phyloP scores from a whole-genome alignment of 129 eudicot species.

The Erigeron canadensis region DNA sequence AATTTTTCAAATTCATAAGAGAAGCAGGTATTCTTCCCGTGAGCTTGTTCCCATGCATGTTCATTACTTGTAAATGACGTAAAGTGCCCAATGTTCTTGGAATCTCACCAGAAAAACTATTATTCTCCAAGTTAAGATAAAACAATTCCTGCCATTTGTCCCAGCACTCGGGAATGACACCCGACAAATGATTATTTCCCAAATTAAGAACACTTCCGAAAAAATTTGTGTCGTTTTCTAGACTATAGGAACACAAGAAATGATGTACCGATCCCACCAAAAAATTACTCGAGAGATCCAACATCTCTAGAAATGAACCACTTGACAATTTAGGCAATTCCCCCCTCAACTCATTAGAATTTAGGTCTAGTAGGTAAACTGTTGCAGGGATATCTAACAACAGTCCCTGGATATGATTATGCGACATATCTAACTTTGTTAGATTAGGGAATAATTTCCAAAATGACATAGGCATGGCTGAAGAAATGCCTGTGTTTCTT shows the following conservation, averaged over 20 bases:
- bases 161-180: conserved; percentile 3
- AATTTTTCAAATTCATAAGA: neutral
- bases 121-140: neutral
- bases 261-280: neutral
- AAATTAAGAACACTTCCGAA: neutral
- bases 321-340: neutral
- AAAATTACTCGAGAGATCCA: neutral
- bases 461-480: neutral
- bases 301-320: neutral
- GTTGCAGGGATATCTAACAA: neutral
- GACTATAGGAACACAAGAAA: neutral
- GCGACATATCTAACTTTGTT: neutral
- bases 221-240: too few species aligned
- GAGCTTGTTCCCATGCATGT: neutral
- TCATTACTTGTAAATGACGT: neutral
- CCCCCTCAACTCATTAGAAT: neutral
- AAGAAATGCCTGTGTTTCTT: neutral
- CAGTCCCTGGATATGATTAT: neutral
- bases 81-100: neutral
- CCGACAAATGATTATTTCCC: neutral
- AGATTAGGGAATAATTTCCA: neutral
- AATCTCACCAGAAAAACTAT: neutral
- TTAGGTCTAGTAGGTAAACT: neutral
- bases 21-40: neutral
- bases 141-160: neutral